These are phyloP conservation scores for Globisporangium ultimum DNA, from an alignment of 352 stramenopile genomes.

Conservation along the genomic window DNA sequence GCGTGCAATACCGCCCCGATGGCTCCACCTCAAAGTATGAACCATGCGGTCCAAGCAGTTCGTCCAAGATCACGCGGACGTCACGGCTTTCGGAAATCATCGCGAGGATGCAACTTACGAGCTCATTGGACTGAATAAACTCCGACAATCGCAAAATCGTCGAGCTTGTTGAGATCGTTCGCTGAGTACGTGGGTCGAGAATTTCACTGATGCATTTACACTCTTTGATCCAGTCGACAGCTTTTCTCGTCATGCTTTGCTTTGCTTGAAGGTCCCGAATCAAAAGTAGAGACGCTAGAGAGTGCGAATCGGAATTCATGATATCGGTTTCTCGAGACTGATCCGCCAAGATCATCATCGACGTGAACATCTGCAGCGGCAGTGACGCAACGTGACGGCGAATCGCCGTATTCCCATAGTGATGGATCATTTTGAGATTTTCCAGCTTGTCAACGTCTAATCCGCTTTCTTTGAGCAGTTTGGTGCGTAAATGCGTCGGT, in stretches of 20 bases:
- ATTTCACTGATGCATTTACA: slow-evolving; percentile 86
- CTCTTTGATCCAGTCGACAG: slow-evolving; percentile 20
- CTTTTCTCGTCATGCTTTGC: slow-evolving; percentile 1
- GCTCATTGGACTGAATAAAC: slow-evolving; percentile 89
- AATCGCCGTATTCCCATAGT: slow-evolving; percentile 78
- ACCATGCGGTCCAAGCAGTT: slow-evolving; percentile 65
- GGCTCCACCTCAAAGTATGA: slow-evolving; percentile 71
- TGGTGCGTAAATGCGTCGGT: slow-evolving; percentile 53
- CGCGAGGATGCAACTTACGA: slow-evolving; percentile 81
- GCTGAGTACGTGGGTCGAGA: slow-evolving; percentile 82
- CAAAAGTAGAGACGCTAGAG: slow-evolving; percentile 76
- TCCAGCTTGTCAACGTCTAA: slow-evolving; percentile 41
- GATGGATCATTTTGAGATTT: slow-evolving; percentile 64
- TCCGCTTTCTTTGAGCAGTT: slow-evolving; percentile 56
- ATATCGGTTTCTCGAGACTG: slow-evolving; percentile 70
- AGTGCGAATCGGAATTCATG: slow-evolving; percentile 86
- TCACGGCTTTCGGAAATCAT: slow-evolving; percentile 87
- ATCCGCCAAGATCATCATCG: slow-evolving; percentile 81
- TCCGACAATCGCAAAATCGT: slow-evolving; percentile 76
- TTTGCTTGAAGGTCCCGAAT: slow-evolving; percentile 74
- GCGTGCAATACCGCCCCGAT: slow-evolving; percentile 55
- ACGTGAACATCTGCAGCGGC: slow-evolving; percentile 68
- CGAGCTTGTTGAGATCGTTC: slow-evolving; percentile 69
- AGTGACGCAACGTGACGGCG: slow-evolving; percentile 65
- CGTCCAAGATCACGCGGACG: slow-evolving; percentile 77